These are phyloP conservation scores for Punica granatum DNA, from an alignment of 345 rosid genomes.

Conservation along the genomic window DNA sequence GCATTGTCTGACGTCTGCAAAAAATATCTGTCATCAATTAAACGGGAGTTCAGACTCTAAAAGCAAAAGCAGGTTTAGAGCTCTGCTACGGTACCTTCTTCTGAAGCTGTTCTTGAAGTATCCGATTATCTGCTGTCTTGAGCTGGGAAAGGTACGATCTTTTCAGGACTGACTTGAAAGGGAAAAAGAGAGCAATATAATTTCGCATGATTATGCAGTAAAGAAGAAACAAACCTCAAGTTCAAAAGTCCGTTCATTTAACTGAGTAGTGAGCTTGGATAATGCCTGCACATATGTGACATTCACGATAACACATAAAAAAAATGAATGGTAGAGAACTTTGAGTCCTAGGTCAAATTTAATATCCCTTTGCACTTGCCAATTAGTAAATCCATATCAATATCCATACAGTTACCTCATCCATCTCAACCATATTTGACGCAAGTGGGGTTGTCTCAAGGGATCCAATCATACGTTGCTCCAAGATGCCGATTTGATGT, in stretches of 20 bases:
- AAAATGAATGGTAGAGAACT: background rate
- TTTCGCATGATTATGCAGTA: conserved; percentile 5
- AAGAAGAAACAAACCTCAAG: conserved; percentile 52
- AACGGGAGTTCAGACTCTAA: background rate
- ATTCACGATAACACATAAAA: background rate
- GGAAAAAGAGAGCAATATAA: conserved; percentile 5
- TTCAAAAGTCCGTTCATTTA: conserved; percentile 56
- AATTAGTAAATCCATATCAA: background rate
- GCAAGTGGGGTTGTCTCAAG: conserved; percentile 30
- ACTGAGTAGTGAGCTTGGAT: conserved; percentile 47
- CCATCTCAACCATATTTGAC: conserved; percentile 34
- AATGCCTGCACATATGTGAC: conserved; percentile 29
- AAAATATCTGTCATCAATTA: conserved; percentile 6
- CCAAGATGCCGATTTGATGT: conserved; percentile 48
- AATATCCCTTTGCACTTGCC: background rate
- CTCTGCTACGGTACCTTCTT: conserved; percentile 37
- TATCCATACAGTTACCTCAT: conserved; percentile 28
- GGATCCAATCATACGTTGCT: conserved; percentile 56
- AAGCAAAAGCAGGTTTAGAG: background rate
- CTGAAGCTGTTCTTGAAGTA: conserved; percentile 66
- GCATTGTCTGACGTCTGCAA: conserved; percentile 45
- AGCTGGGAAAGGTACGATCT: conserved; percentile 32
- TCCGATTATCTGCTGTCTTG: conserved; percentile 62
- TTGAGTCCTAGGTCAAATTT: background rate
- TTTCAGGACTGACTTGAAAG: background rate